Base-by-base conservation (phyloP, 2,329 filamentous ascomycete genomes). In the Byssothecium circinans region DNA sequence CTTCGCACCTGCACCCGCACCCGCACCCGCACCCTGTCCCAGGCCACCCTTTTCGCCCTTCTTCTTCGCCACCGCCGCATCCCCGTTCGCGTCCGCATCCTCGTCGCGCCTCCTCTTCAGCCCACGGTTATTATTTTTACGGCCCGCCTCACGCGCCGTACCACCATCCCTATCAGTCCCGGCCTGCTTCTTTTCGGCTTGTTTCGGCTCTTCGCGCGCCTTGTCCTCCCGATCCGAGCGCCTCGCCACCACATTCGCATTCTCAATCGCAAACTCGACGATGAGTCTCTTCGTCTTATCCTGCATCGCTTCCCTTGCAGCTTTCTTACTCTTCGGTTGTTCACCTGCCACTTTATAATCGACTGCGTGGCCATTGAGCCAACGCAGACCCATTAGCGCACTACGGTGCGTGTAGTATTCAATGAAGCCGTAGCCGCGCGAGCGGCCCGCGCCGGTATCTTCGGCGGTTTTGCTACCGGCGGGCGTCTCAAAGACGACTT, bases 251-350 rank as follows among this genome's bases (percentile, higher is more conserved):
- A 99, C 94, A 64, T 96, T 91, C 1, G 90, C 91, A 62, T 99
- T 99, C 74, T 99, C 94, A 68, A 99, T 96, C 17, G 94, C 91
- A 68, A 99, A 99, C 71, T 99, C 95, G 30, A 92, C 92, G 65
- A 99, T 90, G 42, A 99, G 75, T 11, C 94, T 81, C 72, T 94
- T 91, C 68, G 90, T 92, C 74, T 87, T 89, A 56, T 94, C 91
- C 43, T 81, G 70, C n/a, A 75, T 45, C 4, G 75, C 75, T 41
- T 78, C 76, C 14, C 66, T 64, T 0, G 60, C 58, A 2, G 54
- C 54, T 41, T 68, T 67, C 52, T 72, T 73, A 50, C 66, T 65
- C 19, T 73, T 76, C 17, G 66, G 67, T 48, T 63, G 64, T 54
- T 80, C 82, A 61, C 71, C 67, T 43, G 74, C 70, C 32, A 78